These are phyloP conservation scores for Parachaetomium inaequale DNA, from an alignment of 495 filamentous ascomycete species.

Conservation along the genomic window DNA sequence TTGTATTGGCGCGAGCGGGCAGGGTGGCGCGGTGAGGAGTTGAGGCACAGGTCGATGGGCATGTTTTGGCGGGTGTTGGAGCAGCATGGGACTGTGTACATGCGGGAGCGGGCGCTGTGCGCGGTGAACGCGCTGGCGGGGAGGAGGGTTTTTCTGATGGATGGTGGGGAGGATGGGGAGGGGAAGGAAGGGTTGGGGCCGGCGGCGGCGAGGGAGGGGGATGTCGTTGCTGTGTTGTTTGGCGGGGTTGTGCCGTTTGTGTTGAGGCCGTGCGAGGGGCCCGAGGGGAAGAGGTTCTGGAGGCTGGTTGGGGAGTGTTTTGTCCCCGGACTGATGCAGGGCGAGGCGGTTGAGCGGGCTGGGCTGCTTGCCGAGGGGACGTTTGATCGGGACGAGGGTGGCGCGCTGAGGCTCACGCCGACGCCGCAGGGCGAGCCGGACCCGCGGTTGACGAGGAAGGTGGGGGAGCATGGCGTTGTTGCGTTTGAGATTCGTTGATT, in stretches of 20 bases:
- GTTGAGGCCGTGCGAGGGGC: neutral
- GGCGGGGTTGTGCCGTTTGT: slow-evolving; percentile 5
- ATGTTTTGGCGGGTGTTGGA: neutral
- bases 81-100: neutral
- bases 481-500: slow-evolving; percentile 4
- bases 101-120: slow-evolving; percentile 3
- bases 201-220: slow-evolving; percentile 5
- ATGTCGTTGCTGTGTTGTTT: slow-evolving; percentile 1
- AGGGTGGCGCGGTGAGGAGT: neutral
- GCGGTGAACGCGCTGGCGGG: neutral
- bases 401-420: neutral
- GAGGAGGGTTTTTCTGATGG: neutral
- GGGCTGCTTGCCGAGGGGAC: neutral
- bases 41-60: neutral
- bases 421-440: neutral
- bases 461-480: neutral
- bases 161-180: neutral
- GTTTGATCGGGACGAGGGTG: neutral
- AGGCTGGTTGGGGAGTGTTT: slow-evolving; percentile 2
- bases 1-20: slow-evolving; percentile 2
- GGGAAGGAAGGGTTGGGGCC: neutral
- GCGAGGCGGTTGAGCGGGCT: neutral
- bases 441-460: slow-evolving; percentile 5
- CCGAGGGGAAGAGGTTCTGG: neutral
- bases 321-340: slow-evolving; percentile 4